phyloP scores from a whole-genome alignment of 1,139 yeast species.

The Sugiyamaella xylanicola region DNA sequence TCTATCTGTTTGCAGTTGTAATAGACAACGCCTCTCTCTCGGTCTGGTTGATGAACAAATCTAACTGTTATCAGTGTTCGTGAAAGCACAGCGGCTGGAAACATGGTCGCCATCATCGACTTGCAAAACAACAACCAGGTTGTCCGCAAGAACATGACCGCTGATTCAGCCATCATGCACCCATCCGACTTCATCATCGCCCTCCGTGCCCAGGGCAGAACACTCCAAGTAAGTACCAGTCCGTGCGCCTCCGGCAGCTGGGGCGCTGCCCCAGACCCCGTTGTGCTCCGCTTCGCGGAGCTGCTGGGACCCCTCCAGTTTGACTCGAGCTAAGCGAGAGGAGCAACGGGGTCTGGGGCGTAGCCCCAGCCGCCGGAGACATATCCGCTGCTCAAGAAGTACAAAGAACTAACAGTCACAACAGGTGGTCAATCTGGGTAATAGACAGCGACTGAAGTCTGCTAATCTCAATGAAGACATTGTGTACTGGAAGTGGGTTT shows the following conservation, averaged over 20 bases:
- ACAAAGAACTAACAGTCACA: constrained; percentile 1
- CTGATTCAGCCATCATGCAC: constrained; percentile 97
- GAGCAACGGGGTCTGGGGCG: too few species aligned
- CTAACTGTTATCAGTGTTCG: constrained; percentile 57
- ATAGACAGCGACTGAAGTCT: constrained; percentile 87
- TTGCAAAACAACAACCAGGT: constrained; percentile 73
- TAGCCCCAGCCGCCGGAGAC: too few species aligned
- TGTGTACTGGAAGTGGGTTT: constrained; percentile 94
- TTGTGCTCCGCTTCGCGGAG: too few species aligned
- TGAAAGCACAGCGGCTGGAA: constrained; percentile 73
- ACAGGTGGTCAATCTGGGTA: constrained; percentile 75
- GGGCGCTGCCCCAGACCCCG: too few species aligned
- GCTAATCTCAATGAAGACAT: constrained; percentile 87
- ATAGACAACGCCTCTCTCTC: too few species aligned
- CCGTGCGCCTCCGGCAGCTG: too few species aligned
- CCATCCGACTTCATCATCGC: constrained; percentile 87
- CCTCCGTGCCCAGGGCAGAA: constrained; percentile 93
- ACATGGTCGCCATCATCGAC: constrained; percentile 87
- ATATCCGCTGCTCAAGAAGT: too few species aligned
- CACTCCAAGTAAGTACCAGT: constrained; percentile 58
- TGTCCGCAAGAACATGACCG: constrained; percentile 89
- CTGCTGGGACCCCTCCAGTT: too few species aligned
- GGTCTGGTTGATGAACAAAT: too few species aligned
- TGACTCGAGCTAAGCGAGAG: too few species aligned
- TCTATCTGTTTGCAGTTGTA: too few species aligned